Percentiles rank a stretch among this genome's conserved stretches.
These are phyloP conservation scores for Monilinia aucupariae DNA, from an alignment of 2,329 filamentous ascomycete species.

Conservation along the genomic window DNA sequence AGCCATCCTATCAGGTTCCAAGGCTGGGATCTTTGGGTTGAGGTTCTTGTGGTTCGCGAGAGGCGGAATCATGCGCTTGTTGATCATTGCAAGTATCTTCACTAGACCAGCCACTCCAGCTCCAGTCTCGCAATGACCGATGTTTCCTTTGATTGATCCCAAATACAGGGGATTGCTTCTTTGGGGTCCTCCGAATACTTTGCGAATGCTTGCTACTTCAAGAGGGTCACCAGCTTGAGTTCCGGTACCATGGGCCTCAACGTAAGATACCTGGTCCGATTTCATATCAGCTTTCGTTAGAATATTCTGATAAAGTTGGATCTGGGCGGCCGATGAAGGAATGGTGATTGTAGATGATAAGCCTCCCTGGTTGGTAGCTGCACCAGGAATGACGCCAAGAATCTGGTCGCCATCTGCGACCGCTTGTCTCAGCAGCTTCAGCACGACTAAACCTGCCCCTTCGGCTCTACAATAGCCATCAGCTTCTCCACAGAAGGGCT, in stretches of 20 bases:
- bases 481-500: conserved; percentile 42
- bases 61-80: conserved; percentile 39
- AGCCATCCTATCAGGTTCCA: not conserved
- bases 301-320: too few species aligned
- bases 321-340: not conserved
- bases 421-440: conserved; percentile 35
- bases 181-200: conserved; percentile 11
- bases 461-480: conserved; percentile 53
- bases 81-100: conserved; percentile 38
- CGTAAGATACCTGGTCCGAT: not conserved
- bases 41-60: conserved; percentile 37
- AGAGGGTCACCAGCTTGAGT: conserved; percentile 25
- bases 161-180: conserved; percentile 16
- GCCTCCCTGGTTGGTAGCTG: conserved; percentile 40
- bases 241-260: conserved; percentile 26
- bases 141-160: conserved; percentile 36
- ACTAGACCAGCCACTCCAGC: conserved; percentile 37
- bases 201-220: conserved; percentile 18
- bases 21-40: conserved; percentile 29
- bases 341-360: conserved; percentile 19
- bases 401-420: conserved; percentile 53
- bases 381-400: conserved; percentile 49
- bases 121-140: conserved; percentile 35
- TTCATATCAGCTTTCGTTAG: too few species aligned
- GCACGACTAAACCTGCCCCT: conserved; percentile 43